Conservation (phyloP, 108 stramenopile species). For the Chaetoceros muelleri region DNA sequence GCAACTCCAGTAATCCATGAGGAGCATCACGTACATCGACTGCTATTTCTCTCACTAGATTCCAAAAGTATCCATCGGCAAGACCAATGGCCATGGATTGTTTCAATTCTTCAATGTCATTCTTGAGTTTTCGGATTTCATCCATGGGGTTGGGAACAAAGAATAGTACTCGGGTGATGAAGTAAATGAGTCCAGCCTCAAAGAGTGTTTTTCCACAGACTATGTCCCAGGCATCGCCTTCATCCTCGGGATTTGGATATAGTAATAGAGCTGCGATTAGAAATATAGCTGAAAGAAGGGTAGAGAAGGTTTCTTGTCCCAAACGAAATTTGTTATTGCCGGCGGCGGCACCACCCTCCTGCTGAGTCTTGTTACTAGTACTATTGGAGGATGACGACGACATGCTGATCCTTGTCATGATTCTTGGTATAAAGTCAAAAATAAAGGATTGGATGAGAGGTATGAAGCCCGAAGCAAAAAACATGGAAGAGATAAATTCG, state of each 20-base stretch:
- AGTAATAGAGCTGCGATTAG: background rate
- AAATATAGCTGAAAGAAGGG: background rate
- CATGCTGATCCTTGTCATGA: background rate
- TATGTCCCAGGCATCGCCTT: background rate
- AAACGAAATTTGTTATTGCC: too few species aligned
- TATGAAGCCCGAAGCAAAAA: background rate
- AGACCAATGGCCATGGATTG: constrained; percentile 1
- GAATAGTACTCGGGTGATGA: background rate
- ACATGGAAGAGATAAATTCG: background rate
- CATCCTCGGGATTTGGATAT: background rate
- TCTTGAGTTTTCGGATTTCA: constrained; percentile 1
- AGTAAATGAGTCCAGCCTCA: constrained; percentile 3
- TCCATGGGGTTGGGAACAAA: background rate
- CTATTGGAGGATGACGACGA: too few species aligned
- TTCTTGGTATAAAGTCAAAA: background rate
- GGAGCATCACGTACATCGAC: background rate
- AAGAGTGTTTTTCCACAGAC: background rate
- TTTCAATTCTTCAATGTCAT: background rate
- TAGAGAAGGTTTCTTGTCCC: background rate
- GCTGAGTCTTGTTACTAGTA: too few species aligned
- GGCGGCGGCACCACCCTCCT: too few species aligned
- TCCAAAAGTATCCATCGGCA: constrained; percentile 5
- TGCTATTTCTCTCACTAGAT: background rate
- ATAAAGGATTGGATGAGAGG: background rate
- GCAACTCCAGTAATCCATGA: background rate